These are phyloP conservation scores for Aegilops bicornis DNA, from an alignment of 176 grass and related monocot species.

Conservation along the genomic window DNA sequence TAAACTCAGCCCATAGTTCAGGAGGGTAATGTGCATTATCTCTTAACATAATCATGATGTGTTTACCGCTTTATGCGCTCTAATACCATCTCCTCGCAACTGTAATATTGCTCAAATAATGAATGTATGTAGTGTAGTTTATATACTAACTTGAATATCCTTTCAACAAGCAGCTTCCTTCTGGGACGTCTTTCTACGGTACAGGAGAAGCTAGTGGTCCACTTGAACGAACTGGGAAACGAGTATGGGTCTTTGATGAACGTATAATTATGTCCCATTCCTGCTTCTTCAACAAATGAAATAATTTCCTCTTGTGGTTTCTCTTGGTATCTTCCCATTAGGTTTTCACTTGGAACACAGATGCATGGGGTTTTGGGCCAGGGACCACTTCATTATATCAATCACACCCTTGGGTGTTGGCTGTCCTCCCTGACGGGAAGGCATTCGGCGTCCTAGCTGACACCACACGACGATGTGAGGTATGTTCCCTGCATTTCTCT, in stretches of 20 bases:
- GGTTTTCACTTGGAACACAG: constrained; percentile 98
- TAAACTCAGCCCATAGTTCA: background rate
- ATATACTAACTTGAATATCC: constrained; percentile 19
- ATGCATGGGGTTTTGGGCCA: constrained; percentile 84
- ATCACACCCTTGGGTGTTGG: constrained; percentile 93
- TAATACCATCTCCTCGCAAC: background rate
- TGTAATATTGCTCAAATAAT: background rate
- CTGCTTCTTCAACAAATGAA: background rate
- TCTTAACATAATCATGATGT: background rate
- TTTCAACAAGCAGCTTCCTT: constrained; percentile 59
- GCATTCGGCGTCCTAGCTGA: constrained; percentile 86
- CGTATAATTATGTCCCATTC: background rate
- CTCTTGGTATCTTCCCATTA: constrained; percentile 22
- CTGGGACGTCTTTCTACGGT: constrained; percentile 82
- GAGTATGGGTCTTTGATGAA: constrained; percentile 48
- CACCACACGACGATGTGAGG: constrained; percentile 79
- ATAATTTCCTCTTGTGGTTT: background rate
- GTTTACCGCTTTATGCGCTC: background rate
- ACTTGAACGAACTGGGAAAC: constrained; percentile 90
- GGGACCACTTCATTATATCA: constrained; percentile 89
- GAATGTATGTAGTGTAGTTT: background rate
- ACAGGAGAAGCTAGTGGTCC: constrained; percentile 91
- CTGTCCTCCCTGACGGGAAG: constrained; percentile 80
- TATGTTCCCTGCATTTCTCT: constrained; percentile 31
- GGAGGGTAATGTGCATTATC: background rate